Base-by-base conservation (phyloP, 2,329 filamentous ascomycete species). In the Whalleya microplaca region DNA sequence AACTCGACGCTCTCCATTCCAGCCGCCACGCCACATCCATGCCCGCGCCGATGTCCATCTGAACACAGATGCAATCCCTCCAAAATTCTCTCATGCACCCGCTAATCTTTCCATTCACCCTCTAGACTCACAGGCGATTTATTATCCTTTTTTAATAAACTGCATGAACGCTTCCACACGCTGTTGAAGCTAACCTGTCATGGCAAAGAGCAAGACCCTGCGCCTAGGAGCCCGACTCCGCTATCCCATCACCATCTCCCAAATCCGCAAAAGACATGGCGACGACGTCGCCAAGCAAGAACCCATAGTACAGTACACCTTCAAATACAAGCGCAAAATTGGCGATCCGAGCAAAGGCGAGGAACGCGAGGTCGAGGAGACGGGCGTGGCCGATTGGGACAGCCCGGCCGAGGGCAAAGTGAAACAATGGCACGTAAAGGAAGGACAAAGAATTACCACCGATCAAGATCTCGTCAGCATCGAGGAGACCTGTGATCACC, bases 191-290 rank as follows among this genome's bases (percentile, higher is more conserved):
- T 45, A n/a, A 47, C 58, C 37, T 41, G 20, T 20, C 37, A 70
- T 80, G 77, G 74, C 74, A 51, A 80, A 80, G 65, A 72, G 70
- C 59, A 80, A 80, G 65, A 72, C 71, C 58, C 72, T 87, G 55
- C 78, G 74, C 53, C 71, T 87, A 55, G 84, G 84, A 69, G 75
- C 80, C 66, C 80, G 84, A 75, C 85, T 97, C 66, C 90, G 89
- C 75, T 99, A 98, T 76, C 95, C 95, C 68, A 93, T 98, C 75
- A 96, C 89, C 66, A 88, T 99, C 75, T 92, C 88, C 67, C 89
- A 91, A 74, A 82, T 98, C 59, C 84, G 94, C 64, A 92, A 92
- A 74, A 78, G 81, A 64, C 84, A 85, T 19, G 89, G 90, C 73
- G 91, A 96, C 67, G 71, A 83, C 60, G 84, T 99, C 69, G 82